These are phyloP conservation scores for Domatiomyces globalis DNA, from an alignment of 2,329 filamentous ascomycete species.

Conservation along the genomic window DNA sequence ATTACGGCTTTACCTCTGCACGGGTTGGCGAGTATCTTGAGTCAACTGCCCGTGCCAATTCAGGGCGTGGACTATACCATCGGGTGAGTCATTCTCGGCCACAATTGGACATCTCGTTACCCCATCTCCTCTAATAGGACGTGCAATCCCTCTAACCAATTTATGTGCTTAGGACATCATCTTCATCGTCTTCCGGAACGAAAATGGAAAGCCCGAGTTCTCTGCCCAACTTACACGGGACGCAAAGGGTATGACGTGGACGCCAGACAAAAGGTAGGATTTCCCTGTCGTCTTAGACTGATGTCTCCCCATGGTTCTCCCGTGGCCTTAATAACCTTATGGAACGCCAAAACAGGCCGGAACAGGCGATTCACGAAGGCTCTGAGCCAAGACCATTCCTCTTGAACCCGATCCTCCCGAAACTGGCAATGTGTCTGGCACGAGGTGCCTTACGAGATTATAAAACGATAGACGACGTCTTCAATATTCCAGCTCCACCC, in stretches of 20 bases:
- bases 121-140: not conserved
- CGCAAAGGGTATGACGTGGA: conserved; percentile 2
- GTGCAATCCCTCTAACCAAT: conserved; percentile 3
- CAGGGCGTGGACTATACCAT: conserved; percentile 3
- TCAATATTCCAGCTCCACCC: conserved; percentile 4
- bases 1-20: conserved; percentile 5
- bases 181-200: conserved; percentile 3
- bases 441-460: conserved; percentile 4
- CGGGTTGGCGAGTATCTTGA: conserved; percentile 2
- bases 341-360: not conserved
- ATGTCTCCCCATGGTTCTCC: too few species aligned
- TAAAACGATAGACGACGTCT: conserved; percentile 5
- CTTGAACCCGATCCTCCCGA: conserved; percentile 1
- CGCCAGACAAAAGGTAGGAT: conserved; percentile 4
- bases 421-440: not conserved
- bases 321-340: not conserved
- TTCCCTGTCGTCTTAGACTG: not conserved
- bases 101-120: not conserved
- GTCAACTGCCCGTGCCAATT: conserved; percentile 4
- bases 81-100: conserved; percentile 2
- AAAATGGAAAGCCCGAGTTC: conserved; percentile 5
- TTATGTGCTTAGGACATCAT: conserved; percentile 1
- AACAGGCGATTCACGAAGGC: conserved; percentile 1
- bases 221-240: conserved; percentile 3
- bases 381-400: not conserved